phyloP scores from a whole-genome alignment of 805 yeast genomes.

The Kodamaea restingae region DNA sequence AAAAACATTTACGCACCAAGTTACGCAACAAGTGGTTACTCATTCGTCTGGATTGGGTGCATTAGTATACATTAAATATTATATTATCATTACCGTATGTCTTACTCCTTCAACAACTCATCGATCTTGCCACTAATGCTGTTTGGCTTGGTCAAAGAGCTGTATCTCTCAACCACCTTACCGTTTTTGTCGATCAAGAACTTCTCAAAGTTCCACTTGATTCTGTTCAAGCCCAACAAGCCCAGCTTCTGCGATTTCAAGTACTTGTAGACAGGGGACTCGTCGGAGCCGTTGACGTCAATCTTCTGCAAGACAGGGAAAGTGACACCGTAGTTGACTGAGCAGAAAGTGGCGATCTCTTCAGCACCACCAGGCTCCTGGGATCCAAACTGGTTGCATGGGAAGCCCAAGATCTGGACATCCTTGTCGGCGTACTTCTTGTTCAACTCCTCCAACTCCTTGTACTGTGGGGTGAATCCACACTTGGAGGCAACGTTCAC shows the following conservation, averaged over 20 bases:
- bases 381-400: conserved; percentile 41
- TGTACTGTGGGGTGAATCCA: conserved; percentile 61
- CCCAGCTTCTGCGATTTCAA: conserved; percentile 62
- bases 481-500: conserved; percentile 90
- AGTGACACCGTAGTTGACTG: conserved; percentile 79
- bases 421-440: conserved; percentile 35
- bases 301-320: conserved; percentile 86
- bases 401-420: conserved; percentile 40
- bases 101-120: conserved; percentile 45
- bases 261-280: conserved; percentile 76
- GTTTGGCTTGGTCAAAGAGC: conserved; percentile 57
- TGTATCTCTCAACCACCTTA: conserved; percentile 46
- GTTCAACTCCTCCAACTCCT: conserved; percentile 39
- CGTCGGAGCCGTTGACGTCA: conserved; percentile 81
- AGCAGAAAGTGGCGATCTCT: conserved; percentile 71
- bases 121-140: conserved; percentile 44
- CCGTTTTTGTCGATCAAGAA: conserved; percentile 40
- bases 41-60: too few relatives aligned
- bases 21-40: too few relatives aligned
- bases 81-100: too few relatives aligned
- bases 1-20: too few relatives aligned
- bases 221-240: conserved; percentile 36
- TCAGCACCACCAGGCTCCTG: conserved; percentile 44
- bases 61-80: too few relatives aligned
- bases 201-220: conserved; percentile 46